These are phyloP conservation scores for Pseudocercospora eumusae DNA, from an alignment of 2,329 filamentous ascomycete genomes.

Conservation along the genomic window DNA sequence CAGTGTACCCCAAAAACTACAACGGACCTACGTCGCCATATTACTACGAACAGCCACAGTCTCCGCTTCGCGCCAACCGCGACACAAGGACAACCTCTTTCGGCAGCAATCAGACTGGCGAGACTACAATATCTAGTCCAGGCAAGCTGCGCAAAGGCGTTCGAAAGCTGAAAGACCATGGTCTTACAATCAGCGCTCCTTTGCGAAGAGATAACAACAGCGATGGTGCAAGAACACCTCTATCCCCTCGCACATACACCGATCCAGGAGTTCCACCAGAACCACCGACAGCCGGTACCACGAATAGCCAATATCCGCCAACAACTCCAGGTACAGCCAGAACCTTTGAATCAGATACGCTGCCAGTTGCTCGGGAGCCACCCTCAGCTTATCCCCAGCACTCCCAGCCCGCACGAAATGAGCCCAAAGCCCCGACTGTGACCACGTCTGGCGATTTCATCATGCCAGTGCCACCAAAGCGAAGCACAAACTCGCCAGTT, in stretches of 20 bases:
- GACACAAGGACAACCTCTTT: constrained; percentile 41
- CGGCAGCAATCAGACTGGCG: constrained; percentile 44
- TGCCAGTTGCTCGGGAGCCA: constrained; percentile 32
- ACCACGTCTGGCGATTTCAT: background rate
- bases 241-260: constrained; percentile 58
- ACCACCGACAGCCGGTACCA: constrained; percentile 44
- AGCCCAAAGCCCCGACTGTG: background rate
- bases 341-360: constrained; percentile 28
- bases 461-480: background rate
- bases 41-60: constrained; percentile 19
- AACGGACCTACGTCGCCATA: constrained; percentile 16
- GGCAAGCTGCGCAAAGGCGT: constrained; percentile 40
- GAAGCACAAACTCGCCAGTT: background rate
- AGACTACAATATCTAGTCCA: constrained; percentile 23
- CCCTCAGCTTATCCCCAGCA: constrained; percentile 30
- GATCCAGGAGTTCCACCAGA: constrained; percentile 58
- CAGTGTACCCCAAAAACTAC: constrained; percentile 6
- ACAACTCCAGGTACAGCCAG: constrained; percentile 38
- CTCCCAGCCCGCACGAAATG: background rate
- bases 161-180: constrained; percentile 47
- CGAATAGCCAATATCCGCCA: constrained; percentile 35
- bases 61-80: constrained; percentile 26
- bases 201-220: constrained; percentile 50
- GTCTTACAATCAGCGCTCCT: constrained; percentile 59
- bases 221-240: constrained; percentile 52